Evolutionary conservation across 306 rosid species (phyloP).

Genomic region (Sophora flavescens): DNA sequence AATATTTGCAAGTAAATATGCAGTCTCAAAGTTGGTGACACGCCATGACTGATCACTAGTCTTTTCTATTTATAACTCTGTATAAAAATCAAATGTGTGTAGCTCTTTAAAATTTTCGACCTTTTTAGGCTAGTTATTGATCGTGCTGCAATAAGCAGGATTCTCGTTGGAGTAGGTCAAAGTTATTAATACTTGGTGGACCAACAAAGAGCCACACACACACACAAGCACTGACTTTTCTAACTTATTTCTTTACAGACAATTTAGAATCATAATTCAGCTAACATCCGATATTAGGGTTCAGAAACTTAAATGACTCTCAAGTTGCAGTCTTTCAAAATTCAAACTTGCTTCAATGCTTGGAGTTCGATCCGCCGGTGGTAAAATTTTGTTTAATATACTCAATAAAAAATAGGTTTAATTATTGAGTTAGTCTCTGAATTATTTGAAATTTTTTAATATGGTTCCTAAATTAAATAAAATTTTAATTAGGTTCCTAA

Average conservation of each 20-base stretch:
- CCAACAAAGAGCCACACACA: constrained; percentile 20
- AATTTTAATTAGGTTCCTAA: no score
- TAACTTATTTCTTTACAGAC: neutral
- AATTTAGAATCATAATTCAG: constrained; percentile 15
- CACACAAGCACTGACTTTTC: neutral
- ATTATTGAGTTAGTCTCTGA: no score
- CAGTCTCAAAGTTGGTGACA: neutral
- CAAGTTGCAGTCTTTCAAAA: neutral
- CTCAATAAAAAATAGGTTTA: no score
- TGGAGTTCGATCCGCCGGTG: neutral
- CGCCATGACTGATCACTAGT: neutral
- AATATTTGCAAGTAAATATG: neutral
- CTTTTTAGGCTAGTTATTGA: constrained; percentile 34
- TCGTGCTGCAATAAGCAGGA: constrained; percentile 38
- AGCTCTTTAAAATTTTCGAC: neutral
- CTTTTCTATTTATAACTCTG: neutral
- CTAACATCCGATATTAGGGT: constrained; percentile 26
- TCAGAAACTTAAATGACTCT: constrained; percentile 41
- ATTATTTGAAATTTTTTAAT: no score
- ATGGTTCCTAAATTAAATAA: no score
- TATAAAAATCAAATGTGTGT: neutral
- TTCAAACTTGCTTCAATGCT: neutral
- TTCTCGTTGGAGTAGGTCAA: constrained; percentile 55
- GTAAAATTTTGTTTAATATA: no score
- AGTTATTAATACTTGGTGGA: constrained; percentile 39